Conservation (phyloP, 768 basidiomycete genomes). For the Calocera cornea region DNA sequence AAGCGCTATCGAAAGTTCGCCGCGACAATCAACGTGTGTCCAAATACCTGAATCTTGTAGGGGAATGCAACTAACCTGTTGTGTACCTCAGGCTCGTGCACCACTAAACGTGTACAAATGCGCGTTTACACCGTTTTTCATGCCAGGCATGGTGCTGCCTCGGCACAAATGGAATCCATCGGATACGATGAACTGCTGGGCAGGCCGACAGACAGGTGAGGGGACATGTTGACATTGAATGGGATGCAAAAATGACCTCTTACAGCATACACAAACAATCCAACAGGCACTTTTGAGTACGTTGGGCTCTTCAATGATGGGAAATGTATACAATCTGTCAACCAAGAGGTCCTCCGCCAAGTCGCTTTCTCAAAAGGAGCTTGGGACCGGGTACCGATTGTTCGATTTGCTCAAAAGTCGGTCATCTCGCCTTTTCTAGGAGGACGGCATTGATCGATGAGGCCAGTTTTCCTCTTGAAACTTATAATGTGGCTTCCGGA, state of each 20-base stretch:
- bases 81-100: background rate
- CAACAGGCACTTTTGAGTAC: background rate
- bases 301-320: background rate
- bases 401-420: background rate
- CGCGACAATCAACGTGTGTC: background rate
- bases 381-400: background rate
- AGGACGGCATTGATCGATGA: background rate
- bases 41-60: background rate
- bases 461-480: background rate
- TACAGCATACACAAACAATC: background rate
- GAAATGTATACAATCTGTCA: background rate
- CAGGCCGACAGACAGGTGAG: background rate
- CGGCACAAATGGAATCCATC: background rate
- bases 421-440: background rate
- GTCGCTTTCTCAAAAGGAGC: background rate
- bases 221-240: too few relatives aligned
- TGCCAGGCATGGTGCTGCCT: background rate
- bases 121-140: background rate
- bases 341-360: background rate
- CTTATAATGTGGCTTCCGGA: background rate
- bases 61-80: background rate
- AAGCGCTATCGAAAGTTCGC: background rate
- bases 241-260: too few relatives aligned
- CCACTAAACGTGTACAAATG: background rate
- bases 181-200: background rate